Conservation (phyloP, 495 filamentous ascomycete genomes). For the Schizothecium vesticola region DNA sequence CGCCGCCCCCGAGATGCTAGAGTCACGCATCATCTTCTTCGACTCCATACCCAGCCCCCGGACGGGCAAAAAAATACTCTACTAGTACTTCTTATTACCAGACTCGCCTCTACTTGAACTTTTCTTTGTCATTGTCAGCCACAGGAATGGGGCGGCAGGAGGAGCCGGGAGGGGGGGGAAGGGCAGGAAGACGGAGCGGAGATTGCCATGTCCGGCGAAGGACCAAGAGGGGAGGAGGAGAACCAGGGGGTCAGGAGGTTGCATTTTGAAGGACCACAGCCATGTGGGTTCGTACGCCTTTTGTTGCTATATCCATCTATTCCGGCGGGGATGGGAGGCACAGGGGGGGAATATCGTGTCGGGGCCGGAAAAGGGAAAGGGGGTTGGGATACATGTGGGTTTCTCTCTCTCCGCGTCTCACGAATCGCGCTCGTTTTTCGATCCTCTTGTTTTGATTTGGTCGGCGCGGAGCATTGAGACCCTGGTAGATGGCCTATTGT, state of each 20-base stretch:
- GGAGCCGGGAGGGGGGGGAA: not conserved
- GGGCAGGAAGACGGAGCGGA: not conserved
- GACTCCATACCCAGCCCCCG: conserved; percentile 4
- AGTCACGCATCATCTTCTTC: not conserved
- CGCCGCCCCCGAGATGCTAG: not conserved
- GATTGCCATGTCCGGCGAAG: not conserved
- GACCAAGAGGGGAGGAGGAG: not conserved
- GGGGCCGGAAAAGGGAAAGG: not conserved
- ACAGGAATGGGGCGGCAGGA: not conserved
- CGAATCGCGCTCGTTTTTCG: not conserved
- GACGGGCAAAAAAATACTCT: conserved; percentile 6
- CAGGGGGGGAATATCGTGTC: not conserved
- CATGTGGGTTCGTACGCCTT: not conserved
- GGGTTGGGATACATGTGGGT: not conserved
- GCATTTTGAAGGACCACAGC: not conserved
- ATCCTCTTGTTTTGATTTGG: not conserved
- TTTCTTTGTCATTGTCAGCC: conserved; percentile 5
- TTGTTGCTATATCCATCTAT: not conserved
- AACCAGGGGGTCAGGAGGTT: not conserved
- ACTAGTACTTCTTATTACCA: conserved; percentile 7
- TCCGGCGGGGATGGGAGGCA: not conserved
- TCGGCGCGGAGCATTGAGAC: conserved; percentile 6
- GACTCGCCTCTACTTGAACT: conserved; percentile 7
- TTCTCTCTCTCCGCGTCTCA: not conserved
- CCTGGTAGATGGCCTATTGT: conserved; percentile 7